These are phyloP conservation scores for Boechera stricta DNA, from an alignment of 345 rosid species.

Conservation along the genomic window DNA sequence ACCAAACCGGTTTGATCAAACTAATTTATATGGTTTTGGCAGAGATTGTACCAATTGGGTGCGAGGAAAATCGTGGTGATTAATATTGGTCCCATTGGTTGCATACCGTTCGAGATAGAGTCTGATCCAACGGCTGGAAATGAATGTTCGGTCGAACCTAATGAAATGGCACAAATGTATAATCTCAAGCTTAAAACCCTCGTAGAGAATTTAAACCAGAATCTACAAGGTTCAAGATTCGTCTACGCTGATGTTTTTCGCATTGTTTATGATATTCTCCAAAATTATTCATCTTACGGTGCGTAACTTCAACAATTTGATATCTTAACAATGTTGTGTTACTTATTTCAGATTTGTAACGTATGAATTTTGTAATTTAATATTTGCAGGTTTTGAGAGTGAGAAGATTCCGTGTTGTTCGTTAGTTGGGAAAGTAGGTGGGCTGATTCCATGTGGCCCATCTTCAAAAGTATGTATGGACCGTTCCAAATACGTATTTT, in stretches of 20 bases:
- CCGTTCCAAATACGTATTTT: conserved; percentile 47
- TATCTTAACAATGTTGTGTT: neutral
- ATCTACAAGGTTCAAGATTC: conserved; percentile 51
- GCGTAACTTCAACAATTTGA: neutral
- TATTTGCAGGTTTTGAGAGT: conserved; percentile 64
- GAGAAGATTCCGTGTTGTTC: conserved; percentile 62
- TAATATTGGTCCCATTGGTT: conserved; percentile 78
- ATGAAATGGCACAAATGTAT: conserved; percentile 62
- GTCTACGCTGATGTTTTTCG: conserved; percentile 59
- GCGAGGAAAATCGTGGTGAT: conserved; percentile 67
- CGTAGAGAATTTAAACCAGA: conserved; percentile 47
- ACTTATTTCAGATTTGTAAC: neutral
- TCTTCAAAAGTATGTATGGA: conserved; percentile 43
- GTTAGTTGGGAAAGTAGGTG: conserved; percentile 59
- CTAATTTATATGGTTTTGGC: neutral
- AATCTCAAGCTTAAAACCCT: conserved; percentile 56
- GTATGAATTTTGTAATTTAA: neutral
- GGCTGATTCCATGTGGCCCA: conserved; percentile 58
- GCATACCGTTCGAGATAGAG: conserved; percentile 72
- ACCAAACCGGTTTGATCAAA: neutral
- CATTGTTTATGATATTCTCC: conserved; percentile 60
- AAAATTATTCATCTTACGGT: conserved; percentile 60
- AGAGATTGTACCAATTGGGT: conserved; percentile 70
- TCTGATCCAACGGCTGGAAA: conserved; percentile 51
- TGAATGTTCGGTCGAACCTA: conserved; percentile 50